Evolutionary conservation across 768 basidiomycete genomes (phyloP).

Genomic region (Pisolithus marmoratus): DNA sequence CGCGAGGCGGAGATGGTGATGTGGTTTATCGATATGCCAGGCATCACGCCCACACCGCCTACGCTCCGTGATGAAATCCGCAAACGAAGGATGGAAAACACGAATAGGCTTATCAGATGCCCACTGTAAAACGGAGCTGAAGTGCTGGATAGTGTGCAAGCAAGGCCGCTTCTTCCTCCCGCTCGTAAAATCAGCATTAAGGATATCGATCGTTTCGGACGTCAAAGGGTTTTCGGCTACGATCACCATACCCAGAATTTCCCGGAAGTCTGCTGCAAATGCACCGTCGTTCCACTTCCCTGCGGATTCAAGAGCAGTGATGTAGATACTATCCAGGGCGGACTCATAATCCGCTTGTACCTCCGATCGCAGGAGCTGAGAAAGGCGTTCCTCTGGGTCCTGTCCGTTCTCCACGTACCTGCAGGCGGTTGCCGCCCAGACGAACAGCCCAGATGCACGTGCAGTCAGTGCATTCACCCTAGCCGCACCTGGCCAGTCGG

Average conservation of each 20-base stretch:
- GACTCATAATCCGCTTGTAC: slow-evolving; percentile 22
- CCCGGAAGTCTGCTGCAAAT: slow-evolving; percentile 26
- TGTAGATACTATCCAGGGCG: slow-evolving; percentile 24
- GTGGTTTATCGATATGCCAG: slow-evolving; percentile 24
- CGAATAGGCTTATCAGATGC: slow-evolving; percentile 21
- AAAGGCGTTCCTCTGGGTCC: slow-evolving; percentile 25
- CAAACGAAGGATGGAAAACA: slow-evolving; percentile 29
- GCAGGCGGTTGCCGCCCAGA: slow-evolving; percentile 31
- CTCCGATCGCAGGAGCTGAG: slow-evolving; percentile 15
- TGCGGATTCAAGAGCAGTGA: slow-evolving; percentile 26
- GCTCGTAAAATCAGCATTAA: slow-evolving; percentile 12
- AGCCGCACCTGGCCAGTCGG: slow-evolving; percentile 25
- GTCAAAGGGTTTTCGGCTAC: slow-evolving; percentile 26
- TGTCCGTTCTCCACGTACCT: slow-evolving; percentile 26
- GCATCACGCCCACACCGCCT: slow-evolving; percentile 22
- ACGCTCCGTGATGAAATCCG: slow-evolving; percentile 28
- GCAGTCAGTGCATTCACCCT: slow-evolving; percentile 12
- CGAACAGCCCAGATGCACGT: slow-evolving; percentile 28
- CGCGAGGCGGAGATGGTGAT: slow-evolving; percentile 18
- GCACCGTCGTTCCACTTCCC: slow-evolving; percentile 25
- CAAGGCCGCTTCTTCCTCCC: slow-evolving; percentile 18
- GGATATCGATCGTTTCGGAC: slow-evolving; percentile 19
- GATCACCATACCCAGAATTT: slow-evolving; percentile 26
- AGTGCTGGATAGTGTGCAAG: slow-evolving; percentile 24
- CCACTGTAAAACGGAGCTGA: slow-evolving; percentile 24